A percentile compares a stretch with the other conserved stretches of the same genome.
phyloP scores from a whole-genome alignment of 176 grass and related monocot genomes.

The Chrysopogon serrulatus region DNA sequence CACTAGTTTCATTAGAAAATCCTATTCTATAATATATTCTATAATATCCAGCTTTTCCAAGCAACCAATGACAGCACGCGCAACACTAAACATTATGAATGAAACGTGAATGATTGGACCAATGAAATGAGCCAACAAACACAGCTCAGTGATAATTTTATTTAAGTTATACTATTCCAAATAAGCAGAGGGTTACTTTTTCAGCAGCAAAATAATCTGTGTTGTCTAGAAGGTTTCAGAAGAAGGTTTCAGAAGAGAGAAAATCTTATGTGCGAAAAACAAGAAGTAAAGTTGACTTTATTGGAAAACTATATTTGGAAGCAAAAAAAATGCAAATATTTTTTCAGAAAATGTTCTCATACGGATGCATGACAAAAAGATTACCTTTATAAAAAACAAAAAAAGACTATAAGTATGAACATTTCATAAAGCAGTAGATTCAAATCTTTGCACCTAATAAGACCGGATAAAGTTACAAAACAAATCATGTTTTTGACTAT shows the following conservation, averaged over 20 bases:
- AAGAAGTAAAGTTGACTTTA: background rate
- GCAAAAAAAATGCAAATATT: background rate
- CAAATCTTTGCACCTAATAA: background rate
- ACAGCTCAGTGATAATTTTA: background rate
- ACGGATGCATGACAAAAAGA: background rate
- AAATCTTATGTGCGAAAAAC: background rate
- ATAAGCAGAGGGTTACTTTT: background rate
- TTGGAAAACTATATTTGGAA: background rate
- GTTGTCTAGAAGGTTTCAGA: background rate
- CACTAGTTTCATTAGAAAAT: background rate
- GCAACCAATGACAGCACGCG: constrained; percentile 14
- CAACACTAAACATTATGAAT: constrained; percentile 15
- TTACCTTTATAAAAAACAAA: background rate
- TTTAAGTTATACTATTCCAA: background rate
- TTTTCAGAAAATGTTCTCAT: background rate
- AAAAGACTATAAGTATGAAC: background rate
- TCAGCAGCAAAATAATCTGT: background rate
- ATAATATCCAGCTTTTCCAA: constrained; percentile 1
- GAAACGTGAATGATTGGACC: constrained; percentile 9
- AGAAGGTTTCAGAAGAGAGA: background rate
- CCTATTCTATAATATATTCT: constrained; percentile 2
- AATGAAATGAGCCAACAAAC: background rate
- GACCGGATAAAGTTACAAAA: background rate
- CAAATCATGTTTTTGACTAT: background rate
- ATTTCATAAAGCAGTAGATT: background rate